A percentile compares a stretch with the other conserved stretches of the same genome.
Evolutionary conservation across 2,329 filamentous ascomycete species (phyloP).

Genomic region (Cordyceps tenuipes): DNA sequence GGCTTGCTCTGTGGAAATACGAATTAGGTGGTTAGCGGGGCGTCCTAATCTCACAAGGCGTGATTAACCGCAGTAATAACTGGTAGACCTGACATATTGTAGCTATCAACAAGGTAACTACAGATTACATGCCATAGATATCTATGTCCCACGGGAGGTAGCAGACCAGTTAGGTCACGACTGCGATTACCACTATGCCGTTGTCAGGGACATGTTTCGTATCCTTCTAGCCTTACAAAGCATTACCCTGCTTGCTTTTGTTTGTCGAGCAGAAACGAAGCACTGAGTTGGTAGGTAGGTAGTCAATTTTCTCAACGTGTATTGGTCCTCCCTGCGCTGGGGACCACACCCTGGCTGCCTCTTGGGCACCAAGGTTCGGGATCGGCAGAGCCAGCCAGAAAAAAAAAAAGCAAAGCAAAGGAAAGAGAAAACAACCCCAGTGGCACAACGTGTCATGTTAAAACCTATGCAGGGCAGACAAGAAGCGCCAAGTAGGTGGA

Average conservation of each 20-base stretch:
- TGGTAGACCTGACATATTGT: too few species aligned
- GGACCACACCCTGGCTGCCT: not conserved
- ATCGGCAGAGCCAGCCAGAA: not conserved
- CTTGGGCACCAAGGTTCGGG: not conserved
- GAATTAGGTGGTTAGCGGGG: slow-evolving; percentile 3
- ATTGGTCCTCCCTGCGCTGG: not conserved
- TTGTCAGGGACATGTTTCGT: not conserved
- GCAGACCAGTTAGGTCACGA: too few species aligned
- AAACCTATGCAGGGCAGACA: slow-evolving; percentile 3
- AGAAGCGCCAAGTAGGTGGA: slow-evolving; percentile 3
- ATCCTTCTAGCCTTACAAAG: not conserved
- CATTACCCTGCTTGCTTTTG: not conserved
- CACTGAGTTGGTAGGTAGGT: not conserved
- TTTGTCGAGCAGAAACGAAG: not conserved
- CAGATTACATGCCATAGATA: too few species aligned
- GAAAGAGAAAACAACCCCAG: not conserved
- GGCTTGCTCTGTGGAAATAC: slow-evolving; percentile 5
- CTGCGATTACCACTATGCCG: not conserved
- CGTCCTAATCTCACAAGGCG: not conserved
- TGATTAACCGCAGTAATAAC: too few species aligned
- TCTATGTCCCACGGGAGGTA: too few species aligned
- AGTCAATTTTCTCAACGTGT: not conserved
- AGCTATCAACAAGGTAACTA: too few species aligned
- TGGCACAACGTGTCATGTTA: not conserved
- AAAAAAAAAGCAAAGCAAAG: not conserved